These are phyloP conservation scores for Fusarium udum DNA, from an alignment of 2,329 filamentous ascomycete species.

Conservation along the genomic window DNA sequence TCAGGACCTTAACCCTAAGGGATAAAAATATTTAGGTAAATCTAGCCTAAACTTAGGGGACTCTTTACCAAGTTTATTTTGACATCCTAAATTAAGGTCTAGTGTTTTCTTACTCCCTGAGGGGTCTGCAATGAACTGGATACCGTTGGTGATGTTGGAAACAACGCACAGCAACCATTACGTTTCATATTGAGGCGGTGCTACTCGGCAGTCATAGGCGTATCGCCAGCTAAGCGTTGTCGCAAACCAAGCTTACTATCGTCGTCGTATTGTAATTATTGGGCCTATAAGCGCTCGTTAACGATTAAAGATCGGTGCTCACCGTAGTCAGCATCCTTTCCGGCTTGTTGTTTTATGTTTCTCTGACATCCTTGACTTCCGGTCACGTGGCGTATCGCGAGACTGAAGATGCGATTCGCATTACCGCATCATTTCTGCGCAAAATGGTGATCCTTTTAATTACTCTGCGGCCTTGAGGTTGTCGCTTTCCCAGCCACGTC, in stretches of 20 bases:
- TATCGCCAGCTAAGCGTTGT: not conserved
- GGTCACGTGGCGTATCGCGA: not conserved
- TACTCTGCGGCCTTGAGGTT: no score
- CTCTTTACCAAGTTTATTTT: no score
- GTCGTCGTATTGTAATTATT: not conserved
- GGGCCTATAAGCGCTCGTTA: not conserved
- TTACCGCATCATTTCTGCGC: not conserved
- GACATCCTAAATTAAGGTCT: no score
- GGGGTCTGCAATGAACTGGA: not conserved
- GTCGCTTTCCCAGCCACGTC: not conserved
- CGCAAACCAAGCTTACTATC: not conserved
- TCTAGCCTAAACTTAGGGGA: no score
- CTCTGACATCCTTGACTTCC: no score
- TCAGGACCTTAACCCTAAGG: no score
- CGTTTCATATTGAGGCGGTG: slow-evolving; percentile 12
- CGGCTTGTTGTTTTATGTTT: not conserved
- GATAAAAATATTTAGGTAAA: no score
- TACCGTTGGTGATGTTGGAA: not conserved
- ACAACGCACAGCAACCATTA: not conserved
- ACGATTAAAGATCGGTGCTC: not conserved
- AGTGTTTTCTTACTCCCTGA: no score
- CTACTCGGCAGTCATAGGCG: not conserved
- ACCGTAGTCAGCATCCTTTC: not conserved
- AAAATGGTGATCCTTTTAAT: no score
- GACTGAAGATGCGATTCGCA: not conserved